These are phyloP conservation scores for Puccinia horiana DNA, from an alignment of 1,284 basidiomycete species.

Conservation along the genomic window DNA sequence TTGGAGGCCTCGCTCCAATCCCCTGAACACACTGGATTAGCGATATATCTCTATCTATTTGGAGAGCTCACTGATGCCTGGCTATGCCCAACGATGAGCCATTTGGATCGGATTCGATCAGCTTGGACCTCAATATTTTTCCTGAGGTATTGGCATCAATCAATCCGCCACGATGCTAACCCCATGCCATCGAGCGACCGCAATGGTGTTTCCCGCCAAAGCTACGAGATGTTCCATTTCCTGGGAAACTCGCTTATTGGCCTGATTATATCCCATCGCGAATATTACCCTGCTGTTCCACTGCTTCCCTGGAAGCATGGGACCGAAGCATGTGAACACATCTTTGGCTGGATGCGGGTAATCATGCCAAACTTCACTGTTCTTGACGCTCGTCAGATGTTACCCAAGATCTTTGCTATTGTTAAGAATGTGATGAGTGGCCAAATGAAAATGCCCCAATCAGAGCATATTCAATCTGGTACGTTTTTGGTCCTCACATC, in stretches of 20 bases:
- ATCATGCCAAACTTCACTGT: conserved; percentile 10
- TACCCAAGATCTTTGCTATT: conserved; percentile 26
- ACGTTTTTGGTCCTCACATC: neutral
- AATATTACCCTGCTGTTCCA: conserved; percentile 10
- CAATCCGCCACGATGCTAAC: neutral
- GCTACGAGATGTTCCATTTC: conserved; percentile 18
- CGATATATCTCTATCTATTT: conserved; percentile 20
- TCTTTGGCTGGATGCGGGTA: no score
- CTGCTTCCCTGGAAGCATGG: conserved; percentile 32
- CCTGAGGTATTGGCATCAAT: conserved; percentile 11
- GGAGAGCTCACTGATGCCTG: conserved; percentile 22
- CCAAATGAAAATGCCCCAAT: conserved; percentile 34
- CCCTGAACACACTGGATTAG: conserved; percentile 12
- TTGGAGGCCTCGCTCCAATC: neutral
- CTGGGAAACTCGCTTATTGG: conserved; percentile 11
- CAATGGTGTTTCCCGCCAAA: conserved; percentile 21
- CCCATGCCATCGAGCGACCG: neutral
- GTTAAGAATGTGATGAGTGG: conserved; percentile 28
- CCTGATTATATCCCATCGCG: conserved; percentile 14
- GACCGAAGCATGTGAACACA: conserved; percentile 34
- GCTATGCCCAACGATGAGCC: conserved; percentile 17
- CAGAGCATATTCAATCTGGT: conserved; percentile 7
- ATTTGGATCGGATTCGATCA: conserved; percentile 25
- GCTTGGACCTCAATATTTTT: conserved; percentile 15
- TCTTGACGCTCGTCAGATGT: conserved; percentile 11